Base-by-base conservation (phyloP, 1,139 yeast genomes). In the Suhomyces ambrosiae region DNA sequence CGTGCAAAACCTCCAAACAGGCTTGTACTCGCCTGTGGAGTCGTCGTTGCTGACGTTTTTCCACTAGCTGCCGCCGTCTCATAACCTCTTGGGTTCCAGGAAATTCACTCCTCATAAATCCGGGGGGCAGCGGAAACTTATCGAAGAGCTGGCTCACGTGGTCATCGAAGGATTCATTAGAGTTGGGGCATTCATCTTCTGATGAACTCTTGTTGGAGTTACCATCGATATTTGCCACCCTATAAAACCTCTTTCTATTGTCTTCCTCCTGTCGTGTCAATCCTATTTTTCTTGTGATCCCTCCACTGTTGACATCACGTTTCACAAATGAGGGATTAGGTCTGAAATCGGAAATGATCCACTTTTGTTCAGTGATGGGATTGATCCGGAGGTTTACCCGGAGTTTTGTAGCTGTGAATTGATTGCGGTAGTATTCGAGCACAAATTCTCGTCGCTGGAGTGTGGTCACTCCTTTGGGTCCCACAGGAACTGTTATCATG, bases 91-190 rank as follows among this genome's bases (percentile, higher is more conserved):
- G 86, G 0, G 86, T 78, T 11, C 64, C 63, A 1, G 87, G 86
- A 48, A 82, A 82, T 42, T 79, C 86, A 28, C 81, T 70, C 30
- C 72, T 59, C 58, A 79, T 81, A 56, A 73, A 80, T 1, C 86
- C 86, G 2, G 85, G 85, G 2, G 87, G 87, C 3, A 83, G 76
- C 34, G 74, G 76, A 17, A 77, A 74, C 49, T 74, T 64, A 35
- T 67, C 72, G 47, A 56, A 63, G 5, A 64, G 46, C 47, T 67
- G 72, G 30, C 53, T 49, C 27, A 42, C 23, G 15, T 35, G 37
- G 11, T 44, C 52, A 15, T 47, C 47, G 25, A 35, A 41, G 5
- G 21, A 18, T 6, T 18, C 21, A 18, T 6, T 6, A 6, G 21
- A 8, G n/a, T n/a, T n/a, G n/a, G n/a, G n/a, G n/a, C n/a, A n/a